Conservation (phyloP, 306 rosid genomes). For the Senna tora region DNA sequence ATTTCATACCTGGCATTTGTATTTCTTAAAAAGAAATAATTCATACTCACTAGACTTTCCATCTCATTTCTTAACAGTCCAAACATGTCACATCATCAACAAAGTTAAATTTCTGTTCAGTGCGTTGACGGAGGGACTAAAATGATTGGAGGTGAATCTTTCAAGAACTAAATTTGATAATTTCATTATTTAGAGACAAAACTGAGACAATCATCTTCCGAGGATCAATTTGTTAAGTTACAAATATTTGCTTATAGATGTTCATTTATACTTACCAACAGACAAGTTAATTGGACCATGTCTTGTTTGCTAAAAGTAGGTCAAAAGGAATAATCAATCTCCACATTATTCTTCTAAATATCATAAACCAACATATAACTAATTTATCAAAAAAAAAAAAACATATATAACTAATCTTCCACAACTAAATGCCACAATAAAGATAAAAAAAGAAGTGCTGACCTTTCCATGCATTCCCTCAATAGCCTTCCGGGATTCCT, state of each 20-base stretch:
- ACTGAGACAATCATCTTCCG: neutral
- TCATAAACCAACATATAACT: slow-evolving; percentile 6
- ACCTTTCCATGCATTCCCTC: slow-evolving; percentile 98
- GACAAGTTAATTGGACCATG: neutral
- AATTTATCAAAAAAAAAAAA: no score
- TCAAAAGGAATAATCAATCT: neutral
- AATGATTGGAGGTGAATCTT: no score
- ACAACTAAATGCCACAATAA: neutral
- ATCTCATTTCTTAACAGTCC: no score
- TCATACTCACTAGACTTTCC: no score
- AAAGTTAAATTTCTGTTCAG: no score
- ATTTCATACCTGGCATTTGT: no score
- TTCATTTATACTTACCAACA: neutral
- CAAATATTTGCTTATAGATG: slow-evolving; percentile 3
- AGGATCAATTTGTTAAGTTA: neutral
- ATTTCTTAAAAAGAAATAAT: no score
- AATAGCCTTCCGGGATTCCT: slow-evolving; percentile 81
- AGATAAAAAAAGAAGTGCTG: slow-evolving; percentile 13
- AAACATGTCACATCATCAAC: no score
- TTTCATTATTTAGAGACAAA: neutral
- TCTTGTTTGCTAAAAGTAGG: neutral
- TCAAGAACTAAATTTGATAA: no score
- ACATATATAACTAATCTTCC: slow-evolving; percentile 14
- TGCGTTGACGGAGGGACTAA: no score
- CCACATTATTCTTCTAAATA: neutral